These are phyloP conservation scores for Saccharomycopsis phalli DNA, from an alignment of 1,139 yeast genomes.

Conservation along the genomic window DNA sequence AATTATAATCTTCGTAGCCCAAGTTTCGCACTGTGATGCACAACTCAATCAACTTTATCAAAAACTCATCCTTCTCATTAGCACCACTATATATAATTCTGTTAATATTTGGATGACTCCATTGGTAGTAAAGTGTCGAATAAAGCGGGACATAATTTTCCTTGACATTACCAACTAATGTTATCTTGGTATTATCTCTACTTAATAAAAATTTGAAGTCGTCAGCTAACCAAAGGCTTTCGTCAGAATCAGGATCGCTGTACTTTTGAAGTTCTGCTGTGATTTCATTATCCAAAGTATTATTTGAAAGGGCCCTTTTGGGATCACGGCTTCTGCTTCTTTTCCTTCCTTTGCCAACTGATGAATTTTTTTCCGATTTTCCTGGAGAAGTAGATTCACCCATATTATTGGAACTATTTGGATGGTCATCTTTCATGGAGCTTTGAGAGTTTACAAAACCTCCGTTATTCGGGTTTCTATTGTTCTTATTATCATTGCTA, in stretches of 20 bases:
- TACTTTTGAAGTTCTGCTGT: slow-evolving; percentile 77
- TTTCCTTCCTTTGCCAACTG: slow-evolving; percentile 33
- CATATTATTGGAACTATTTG: background rate
- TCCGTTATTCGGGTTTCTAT: background rate
- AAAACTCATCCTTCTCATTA: slow-evolving; percentile 36
- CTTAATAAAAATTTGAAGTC: slow-evolving; percentile 52
- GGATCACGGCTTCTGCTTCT: slow-evolving; percentile 31
- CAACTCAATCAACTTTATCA: slow-evolving; percentile 42
- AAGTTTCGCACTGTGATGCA: slow-evolving; percentile 43
- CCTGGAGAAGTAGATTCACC: background rate
- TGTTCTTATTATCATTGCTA: slow-evolving; percentile 3
- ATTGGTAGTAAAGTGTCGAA: slow-evolving; percentile 75
- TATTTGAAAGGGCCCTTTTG: background rate
- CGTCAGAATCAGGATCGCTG: slow-evolving; percentile 64
- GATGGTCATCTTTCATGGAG: background rate
- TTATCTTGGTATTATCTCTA: slow-evolving; percentile 58
- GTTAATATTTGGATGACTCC: slow-evolving; percentile 81
- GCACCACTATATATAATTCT: slow-evolving; percentile 78
- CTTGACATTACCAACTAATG: slow-evolving; percentile 78
- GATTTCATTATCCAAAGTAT: slow-evolving; percentile 67
- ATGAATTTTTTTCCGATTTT: slow-evolving; percentile 27
- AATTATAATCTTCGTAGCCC: slow-evolving; percentile 67
- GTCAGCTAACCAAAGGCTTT: slow-evolving; percentile 61
- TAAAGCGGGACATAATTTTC: slow-evolving; percentile 90
- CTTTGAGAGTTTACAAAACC: background rate